Evolutionary conservation across 331 rosid species (phyloP).

Genomic region (Malus hybrid): DNA sequence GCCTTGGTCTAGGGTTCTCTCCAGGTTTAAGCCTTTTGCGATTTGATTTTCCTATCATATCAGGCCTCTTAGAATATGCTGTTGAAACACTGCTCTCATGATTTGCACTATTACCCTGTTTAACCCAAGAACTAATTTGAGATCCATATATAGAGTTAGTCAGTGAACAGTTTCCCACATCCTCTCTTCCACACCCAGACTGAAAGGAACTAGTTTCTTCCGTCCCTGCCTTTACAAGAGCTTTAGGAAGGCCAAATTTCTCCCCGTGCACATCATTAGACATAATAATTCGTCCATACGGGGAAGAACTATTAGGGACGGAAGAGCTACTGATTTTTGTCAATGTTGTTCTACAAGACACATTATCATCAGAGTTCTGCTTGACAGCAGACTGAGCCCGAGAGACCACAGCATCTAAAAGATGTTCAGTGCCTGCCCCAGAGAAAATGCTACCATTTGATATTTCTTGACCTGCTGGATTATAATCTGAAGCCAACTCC

Average conservation of each 20-base stretch:
- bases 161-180: slow-evolving; percentile 49
- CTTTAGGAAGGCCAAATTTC: slow-evolving; percentile 33
- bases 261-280: slow-evolving; percentile 34
- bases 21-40: slow-evolving; percentile 93
- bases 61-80: slow-evolving; percentile 71
- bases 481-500: slow-evolving; percentile 25
- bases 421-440: slow-evolving; percentile 51
- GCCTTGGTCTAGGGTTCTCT: slow-evolving; percentile 96
- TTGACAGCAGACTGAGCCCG: slow-evolving; percentile 35
- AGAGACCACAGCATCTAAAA: slow-evolving; percentile 91
- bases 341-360: slow-evolving; percentile 69
- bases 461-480: slow-evolving; percentile 32
- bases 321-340: slow-evolving; percentile 58
- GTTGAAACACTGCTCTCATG: slow-evolving; percentile 66
- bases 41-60: slow-evolving; percentile 49
- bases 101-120: slow-evolving; percentile 46
- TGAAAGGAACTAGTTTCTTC: slow-evolving; percentile 43
- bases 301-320: slow-evolving; percentile 36
- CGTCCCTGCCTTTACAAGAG: slow-evolving; percentile 27
- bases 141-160: slow-evolving; percentile 54
- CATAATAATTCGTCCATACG: slow-evolving; percentile 15
- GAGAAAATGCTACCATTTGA: slow-evolving; percentile 46
- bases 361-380: slow-evolving; percentile 58
- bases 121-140: slow-evolving; percentile 82
- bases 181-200: slow-evolving; percentile 45